These are phyloP conservation scores for Suillus hirtellus DNA, from an alignment of 768 basidiomycete species.

Conservation along the genomic window DNA sequence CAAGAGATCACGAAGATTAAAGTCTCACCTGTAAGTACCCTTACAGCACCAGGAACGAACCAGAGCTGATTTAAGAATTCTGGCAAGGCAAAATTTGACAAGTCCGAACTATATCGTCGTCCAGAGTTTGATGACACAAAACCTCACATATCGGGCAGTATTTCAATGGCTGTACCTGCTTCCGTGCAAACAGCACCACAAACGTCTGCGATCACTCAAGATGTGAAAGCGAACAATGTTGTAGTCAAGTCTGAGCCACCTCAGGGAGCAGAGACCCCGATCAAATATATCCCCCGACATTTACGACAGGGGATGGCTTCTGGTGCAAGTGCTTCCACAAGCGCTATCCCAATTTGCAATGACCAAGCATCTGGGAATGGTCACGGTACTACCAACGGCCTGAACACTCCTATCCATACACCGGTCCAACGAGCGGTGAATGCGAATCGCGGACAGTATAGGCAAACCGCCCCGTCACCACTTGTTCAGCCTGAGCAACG, in stretches of 20 bases:
- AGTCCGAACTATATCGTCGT: slow-evolving; percentile 63
- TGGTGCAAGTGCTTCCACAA: slow-evolving; percentile 11
- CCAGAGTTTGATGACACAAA: slow-evolving; percentile 64
- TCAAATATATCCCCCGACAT: slow-evolving; percentile 42
- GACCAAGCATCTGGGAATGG: background rate
- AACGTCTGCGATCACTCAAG: background rate
- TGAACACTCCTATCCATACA: slow-evolving; percentile 38
- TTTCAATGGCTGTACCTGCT: slow-evolving; percentile 3
- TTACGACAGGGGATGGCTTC: slow-evolving; percentile 32
- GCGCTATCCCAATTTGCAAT: slow-evolving; percentile 4
- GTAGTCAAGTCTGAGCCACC: slow-evolving; percentile 23
- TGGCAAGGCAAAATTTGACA: slow-evolving; percentile 65
- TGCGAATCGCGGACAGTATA: slow-evolving; percentile 8
- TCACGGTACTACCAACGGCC: slow-evolving; percentile 16
- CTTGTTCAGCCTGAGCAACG: slow-evolving; percentile 19
- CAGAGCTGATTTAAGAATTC: slow-evolving; percentile 12
- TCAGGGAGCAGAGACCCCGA: slow-evolving; percentile 18
- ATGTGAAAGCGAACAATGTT: background rate
- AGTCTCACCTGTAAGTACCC: slow-evolving; percentile 67
- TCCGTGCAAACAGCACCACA: slow-evolving; percentile 2
- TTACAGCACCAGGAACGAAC: background rate
- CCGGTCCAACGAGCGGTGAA: slow-evolving; percentile 20
- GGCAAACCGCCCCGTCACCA: slow-evolving; percentile 10
- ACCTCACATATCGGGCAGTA: slow-evolving; percentile 20
- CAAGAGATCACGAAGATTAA: slow-evolving; percentile 87